phyloP scores from a whole-genome alignment of 768 basidiomycete species.

The Cystobasidium tubakii region DNA sequence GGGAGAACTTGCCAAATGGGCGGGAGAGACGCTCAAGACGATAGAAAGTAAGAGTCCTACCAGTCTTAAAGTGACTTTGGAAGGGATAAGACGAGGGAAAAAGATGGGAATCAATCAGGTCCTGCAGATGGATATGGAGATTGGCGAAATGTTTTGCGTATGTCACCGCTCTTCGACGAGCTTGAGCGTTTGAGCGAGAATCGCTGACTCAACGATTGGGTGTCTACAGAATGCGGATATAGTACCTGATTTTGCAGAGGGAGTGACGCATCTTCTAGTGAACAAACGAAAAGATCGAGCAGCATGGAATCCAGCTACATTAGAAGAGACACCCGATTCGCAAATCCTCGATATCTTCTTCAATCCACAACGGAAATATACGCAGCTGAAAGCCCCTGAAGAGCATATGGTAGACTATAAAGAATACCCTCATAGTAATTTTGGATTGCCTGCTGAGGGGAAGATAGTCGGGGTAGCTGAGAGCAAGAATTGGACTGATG shows the following conservation, averaged over 20 bases:
- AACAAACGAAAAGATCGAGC: slow-evolving; percentile 50
- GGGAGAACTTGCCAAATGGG: slow-evolving; percentile 64
- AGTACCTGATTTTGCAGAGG: slow-evolving; percentile 74
- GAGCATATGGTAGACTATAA: slow-evolving; percentile 36
- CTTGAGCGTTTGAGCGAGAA: too few species aligned
- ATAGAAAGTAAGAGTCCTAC: slow-evolving; percentile 77
- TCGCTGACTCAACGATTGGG: background rate
- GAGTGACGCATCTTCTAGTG: slow-evolving; percentile 66
- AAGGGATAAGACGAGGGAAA: slow-evolving; percentile 68
- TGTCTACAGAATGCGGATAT: slow-evolving; percentile 60
- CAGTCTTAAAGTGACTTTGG: slow-evolving; percentile 80
- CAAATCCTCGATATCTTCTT: slow-evolving; percentile 66
- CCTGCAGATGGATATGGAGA: slow-evolving; percentile 76
- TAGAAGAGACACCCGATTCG: slow-evolving; percentile 59
- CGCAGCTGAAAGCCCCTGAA: slow-evolving; percentile 35
- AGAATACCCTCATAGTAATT: slow-evolving; percentile 49
- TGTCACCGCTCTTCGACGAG: too few species aligned
- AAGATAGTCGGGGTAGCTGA: slow-evolving; percentile 65
- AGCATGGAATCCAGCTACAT: slow-evolving; percentile 46
- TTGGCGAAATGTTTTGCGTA: slow-evolving; percentile 87
- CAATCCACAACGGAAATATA: slow-evolving; percentile 37
- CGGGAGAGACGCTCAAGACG: slow-evolving; percentile 60
- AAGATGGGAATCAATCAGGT: slow-evolving; percentile 60
- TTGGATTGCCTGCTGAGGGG: slow-evolving; percentile 69
- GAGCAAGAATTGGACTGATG: slow-evolving; percentile 60